Evolutionary conservation across 495 filamentous ascomycete genomes (phyloP), one percentile per base, ranked within the genome.

Genomic region (Lasiosphaeria hispida): DNA sequence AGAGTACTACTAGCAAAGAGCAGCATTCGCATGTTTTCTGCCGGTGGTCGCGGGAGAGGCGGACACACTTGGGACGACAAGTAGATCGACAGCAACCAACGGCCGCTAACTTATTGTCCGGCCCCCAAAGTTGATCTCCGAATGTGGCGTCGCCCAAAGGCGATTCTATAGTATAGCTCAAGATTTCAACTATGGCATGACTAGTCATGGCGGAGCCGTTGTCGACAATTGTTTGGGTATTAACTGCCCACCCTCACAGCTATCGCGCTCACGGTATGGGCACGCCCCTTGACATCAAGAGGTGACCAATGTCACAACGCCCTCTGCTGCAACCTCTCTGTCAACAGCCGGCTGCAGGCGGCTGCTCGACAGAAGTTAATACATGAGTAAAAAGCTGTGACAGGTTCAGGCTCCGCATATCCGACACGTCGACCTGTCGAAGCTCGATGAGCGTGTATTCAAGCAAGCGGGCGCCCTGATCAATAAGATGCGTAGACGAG

Each of bases 221-320:
- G 14, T 48, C 40, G 41, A 34, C 49, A 48, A 40, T 62, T 37
- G 15, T 52, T 36, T 45, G 50, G 54, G 50, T 48, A 62, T 62
- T 58, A 62, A 50, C 60, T 54, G 11, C 60, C 60, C 60, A 55
- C 59, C 60, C 45, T 41, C 30, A 15, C 7, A 30, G 56, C 38
- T 30, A 30, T 30, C 23, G 23, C 2, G 23, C 23, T 30, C 23
- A 30, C 23, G 5, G 23, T 30, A 30, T 5, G 23, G 57, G 48
- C 38, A 38, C 56, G 15, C 18, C 40, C 44, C 57, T 47, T 19
- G 42, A 38, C 35, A 18, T 35, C 9, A 43, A 13, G 33, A 41
- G 8, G 33, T 17, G 14, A 30, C 13, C 33, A 56, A 48, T 57
- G 59, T 45, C 48, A 57, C 59, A 53, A 51, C 47, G 36, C 14